Evolutionary conservation across 345 rosid species (phyloP), one percentile per base, ranked within the genome.

Genomic region (Hibiscus trionum): DNA sequence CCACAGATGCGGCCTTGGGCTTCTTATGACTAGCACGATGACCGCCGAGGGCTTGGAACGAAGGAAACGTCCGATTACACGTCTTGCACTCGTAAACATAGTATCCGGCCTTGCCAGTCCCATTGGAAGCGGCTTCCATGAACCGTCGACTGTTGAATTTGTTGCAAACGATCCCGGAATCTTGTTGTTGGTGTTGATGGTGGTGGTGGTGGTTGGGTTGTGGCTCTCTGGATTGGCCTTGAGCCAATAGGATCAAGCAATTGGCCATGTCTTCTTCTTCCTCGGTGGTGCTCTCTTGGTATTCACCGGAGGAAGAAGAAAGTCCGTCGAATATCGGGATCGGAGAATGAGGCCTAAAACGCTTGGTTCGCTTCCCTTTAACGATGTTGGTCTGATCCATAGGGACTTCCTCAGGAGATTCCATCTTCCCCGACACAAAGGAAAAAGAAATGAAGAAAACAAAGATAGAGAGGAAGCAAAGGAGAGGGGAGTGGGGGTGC

Each of bases 21-120:
- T 96, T 96, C 90, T 87, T 96, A 69, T 96, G 99, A 77, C 99
- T 96, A 0, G 99, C 98, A 70, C 99, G 82, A 39, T 96, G 99
- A 16, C 99, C 99, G 0, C 99, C 99, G 16, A 96, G 86, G 19
- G 99, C 99, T 82, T 96, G 99, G 59, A 96, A 96, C 2, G 99
- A 96, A 1, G 94, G 93, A 67, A 96, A 96, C 0, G 90, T 87
- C 55, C 90, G 78, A 80, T 83, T 86, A 77, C 99, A 96, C 7
- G 98, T 96, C 81, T 83, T 93, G 88, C 99, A 96, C 82, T 88
- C 91, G 56, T 93, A 96, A 19, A 96, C 96, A 61, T 84, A 88
- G 80, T 87, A 87, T 2, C 97, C 97, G 0, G 80, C 84, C 83
- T 84, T 87, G 52, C 88, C 93, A 2, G 80, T 73, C 55, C 84